A percentile compares a stretch with the other conserved stretches of the same genome.
phyloP scores from a whole-genome alignment of 176 grass and related monocot genomes.

The Raddia guianensis region DNA sequence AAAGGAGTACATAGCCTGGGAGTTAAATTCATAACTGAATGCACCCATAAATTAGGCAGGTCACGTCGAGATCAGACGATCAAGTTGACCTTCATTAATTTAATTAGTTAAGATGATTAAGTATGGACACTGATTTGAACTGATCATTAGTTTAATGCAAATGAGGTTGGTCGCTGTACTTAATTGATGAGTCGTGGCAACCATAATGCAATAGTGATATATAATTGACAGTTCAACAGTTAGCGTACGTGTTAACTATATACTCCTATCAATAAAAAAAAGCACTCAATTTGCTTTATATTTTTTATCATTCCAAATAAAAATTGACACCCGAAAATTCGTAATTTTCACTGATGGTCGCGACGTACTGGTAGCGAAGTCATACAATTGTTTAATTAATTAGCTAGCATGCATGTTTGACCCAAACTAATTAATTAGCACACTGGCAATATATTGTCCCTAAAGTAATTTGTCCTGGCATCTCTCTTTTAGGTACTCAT shows the following conservation, averaged over 20 bases:
- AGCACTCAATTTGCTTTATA: neutral
- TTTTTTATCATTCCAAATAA: neutral
- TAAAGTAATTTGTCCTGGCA: neutral
- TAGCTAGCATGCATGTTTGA: neutral
- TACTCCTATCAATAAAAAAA: neutral
- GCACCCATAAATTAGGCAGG: neutral
- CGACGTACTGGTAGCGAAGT: neutral
- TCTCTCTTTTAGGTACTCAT: neutral
- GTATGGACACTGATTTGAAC: neutral
- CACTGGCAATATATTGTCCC: neutral
- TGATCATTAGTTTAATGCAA: conserved; percentile 4
- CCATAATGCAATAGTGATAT: neutral
- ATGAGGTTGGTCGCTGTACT: conserved; percentile 7
- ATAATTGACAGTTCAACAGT: conserved; percentile 30
- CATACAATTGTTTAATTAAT: neutral
- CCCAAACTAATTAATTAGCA: neutral
- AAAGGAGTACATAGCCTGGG: neutral
- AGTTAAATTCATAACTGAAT: neutral
- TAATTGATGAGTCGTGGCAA: conserved; percentile 13
- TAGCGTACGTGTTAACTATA: neutral
- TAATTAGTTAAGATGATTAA: neutral
- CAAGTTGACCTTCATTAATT: conserved; percentile 18
- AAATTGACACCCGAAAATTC: neutral
- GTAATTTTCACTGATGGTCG: neutral
- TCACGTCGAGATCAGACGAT: conserved; percentile 9